Base-by-base conservation (phyloP, 805 yeast species). In the Metschnikowia cubensis region DNA sequence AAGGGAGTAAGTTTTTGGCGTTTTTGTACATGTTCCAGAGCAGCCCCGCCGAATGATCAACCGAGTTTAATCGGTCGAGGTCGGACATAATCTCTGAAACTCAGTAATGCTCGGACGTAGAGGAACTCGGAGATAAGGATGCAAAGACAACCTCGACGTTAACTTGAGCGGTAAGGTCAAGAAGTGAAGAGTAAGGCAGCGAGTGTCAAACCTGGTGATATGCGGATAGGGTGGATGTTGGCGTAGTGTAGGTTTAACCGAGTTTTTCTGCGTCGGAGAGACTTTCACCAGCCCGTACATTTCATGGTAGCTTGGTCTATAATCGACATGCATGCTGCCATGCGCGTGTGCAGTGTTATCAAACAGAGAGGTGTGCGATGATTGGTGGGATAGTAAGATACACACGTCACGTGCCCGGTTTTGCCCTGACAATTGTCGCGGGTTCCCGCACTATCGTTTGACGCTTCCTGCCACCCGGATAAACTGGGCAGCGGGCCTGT, bases 11-110 rank as follows among this genome's bases (percentile, higher is more conserved):
- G 10, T 87, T 83, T 56, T 81, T 82, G 14, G 96, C 95, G 55
- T 79, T 80, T 46, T 85, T 75, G 67, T 90, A 90, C 84, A 90
- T 79, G 61, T 82, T 82, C 96, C 96, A 90, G 20, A 89, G 63
- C 51, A 55, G 62, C 43, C 65, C 70, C 42, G 59, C 55, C 33
- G 57, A 50, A 49, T 51, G 51, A 39, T 53, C 55, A 4, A 25
- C 20, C 6, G 41, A 25, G 21, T 39, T 14, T 31, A 32, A 18
- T 15, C 8, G 47, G 25, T 42, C 37, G 17, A 41, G 25, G 21
- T 41, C 33, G 10, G 39, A 33, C 45, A 42, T 42, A 29, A 39
- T n/a, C 34, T 14, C 29, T 38, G 31, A 31, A 14, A 22, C 31
- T n/a, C 31, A 37, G 13, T 38, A 8, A 13, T 6, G 31, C 17